These are phyloP conservation scores for Strigomonas galati DNA, from an alignment of 208 protist genomes.

Conservation along the genomic window DNA sequence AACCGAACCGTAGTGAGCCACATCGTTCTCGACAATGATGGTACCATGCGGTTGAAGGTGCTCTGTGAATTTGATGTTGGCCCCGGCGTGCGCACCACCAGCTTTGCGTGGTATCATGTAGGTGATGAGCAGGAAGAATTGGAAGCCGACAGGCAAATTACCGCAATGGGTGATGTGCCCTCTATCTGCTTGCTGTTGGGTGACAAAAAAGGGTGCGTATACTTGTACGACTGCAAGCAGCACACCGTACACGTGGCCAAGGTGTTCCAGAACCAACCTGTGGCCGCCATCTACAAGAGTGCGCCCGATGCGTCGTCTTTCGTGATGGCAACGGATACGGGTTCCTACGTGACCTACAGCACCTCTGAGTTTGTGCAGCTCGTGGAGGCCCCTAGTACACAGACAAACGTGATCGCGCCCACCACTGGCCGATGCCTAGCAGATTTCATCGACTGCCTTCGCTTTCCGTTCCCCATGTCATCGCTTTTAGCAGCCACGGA, in stretches of 20 bases:
- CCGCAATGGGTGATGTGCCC: too few relatives aligned
- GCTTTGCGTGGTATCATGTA: not conserved
- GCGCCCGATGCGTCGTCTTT: not conserved
- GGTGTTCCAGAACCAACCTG: not conserved
- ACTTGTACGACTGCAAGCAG: not conserved
- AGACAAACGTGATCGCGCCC: too few relatives aligned
- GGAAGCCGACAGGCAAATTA: too few relatives aligned
- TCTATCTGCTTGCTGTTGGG: not conserved
- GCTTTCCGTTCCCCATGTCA: constrained; percentile 48
- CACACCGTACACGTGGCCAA: not conserved
- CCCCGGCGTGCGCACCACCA: constrained; percentile 2
- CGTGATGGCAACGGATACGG: not conserved
- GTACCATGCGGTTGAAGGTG: not conserved
- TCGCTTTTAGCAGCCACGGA: constrained; percentile 31
- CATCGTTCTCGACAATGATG: not conserved
- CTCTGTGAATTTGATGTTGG: not conserved
- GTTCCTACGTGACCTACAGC: not conserved
- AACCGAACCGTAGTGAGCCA: not conserved
- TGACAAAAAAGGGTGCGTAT: not conserved
- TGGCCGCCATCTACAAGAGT: not conserved
- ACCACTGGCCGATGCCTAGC: too few relatives aligned
- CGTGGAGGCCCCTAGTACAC: too few relatives aligned
- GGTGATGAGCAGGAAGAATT: too few relatives aligned
- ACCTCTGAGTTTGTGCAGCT: not conserved
- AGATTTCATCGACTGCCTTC: constrained; percentile 18